Evolutionary conservation across 1,284 basidiomycete species (phyloP).

Genomic region (Leccinum insolens): DNA sequence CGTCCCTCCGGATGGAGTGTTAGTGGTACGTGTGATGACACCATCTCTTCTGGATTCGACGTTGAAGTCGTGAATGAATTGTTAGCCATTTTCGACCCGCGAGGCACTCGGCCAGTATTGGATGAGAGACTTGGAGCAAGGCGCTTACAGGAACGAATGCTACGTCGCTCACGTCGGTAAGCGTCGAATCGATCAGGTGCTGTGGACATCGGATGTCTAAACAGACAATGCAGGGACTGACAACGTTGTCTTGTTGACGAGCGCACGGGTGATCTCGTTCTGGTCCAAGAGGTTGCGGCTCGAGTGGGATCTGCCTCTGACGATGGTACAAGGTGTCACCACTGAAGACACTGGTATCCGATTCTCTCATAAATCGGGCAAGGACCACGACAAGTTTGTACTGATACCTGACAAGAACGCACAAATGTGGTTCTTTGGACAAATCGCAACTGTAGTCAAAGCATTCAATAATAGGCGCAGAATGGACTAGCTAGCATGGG

Average conservation of each 20-base stretch:
- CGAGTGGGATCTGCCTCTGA: slow-evolving; percentile 92
- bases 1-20: slow-evolving; percentile 83
- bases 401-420: slow-evolving; percentile 73
- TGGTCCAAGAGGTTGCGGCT: slow-evolving; percentile 85
- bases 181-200: slow-evolving; percentile 23
- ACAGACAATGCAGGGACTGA: slow-evolving; percentile 81
- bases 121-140: slow-evolving; percentile 92
- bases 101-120: slow-evolving; percentile 96
- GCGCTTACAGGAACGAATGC: slow-evolving; percentile 79
- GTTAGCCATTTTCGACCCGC: slow-evolving; percentile 82
- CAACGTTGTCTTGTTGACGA: slow-evolving; percentile 84
- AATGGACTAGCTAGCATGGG: slow-evolving; percentile 52
- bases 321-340: slow-evolving; percentile 85
- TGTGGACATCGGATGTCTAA: slow-evolving; percentile 14
- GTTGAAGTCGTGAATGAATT: slow-evolving; percentile 7
- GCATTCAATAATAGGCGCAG: slow-evolving; percentile 69
- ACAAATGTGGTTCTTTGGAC: slow-evolving; percentile 78
- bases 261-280: slow-evolving; percentile 80
- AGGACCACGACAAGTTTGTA: slow-evolving; percentile 75
- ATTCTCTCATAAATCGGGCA: slow-evolving; percentile 77
- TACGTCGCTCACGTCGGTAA: slow-evolving; percentile 93
- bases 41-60: background rate
- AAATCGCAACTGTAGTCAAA: slow-evolving; percentile 74
- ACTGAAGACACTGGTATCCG: slow-evolving; percentile 90
- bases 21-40: slow-evolving; percentile 60